Evolutionary conservation across 139 green algal genomes (phyloP).

Genomic region (Tetraselmis chui): DNA sequence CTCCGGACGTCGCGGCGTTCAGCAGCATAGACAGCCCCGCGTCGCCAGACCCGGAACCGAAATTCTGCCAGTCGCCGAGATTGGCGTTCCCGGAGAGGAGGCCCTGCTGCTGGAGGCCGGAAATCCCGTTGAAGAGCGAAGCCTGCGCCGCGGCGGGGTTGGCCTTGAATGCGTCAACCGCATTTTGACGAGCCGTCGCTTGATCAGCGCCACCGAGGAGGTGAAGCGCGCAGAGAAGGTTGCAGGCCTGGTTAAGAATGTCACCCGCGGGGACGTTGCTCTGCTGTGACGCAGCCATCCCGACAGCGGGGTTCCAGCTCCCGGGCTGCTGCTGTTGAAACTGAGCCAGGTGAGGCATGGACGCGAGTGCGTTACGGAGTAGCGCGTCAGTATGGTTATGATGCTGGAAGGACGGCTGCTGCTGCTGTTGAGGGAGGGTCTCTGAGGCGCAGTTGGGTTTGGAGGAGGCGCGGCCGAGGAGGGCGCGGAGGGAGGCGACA

Average conservation of each 20-base stretch:
- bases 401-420: not conserved
- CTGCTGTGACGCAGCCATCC: not conserved
- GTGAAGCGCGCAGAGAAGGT: not conserved
- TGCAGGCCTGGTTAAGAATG: not conserved
- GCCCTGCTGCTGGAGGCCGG: not conserved
- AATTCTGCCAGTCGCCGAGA: not conserved
- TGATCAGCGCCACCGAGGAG: not conserved
- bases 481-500: not conserved
- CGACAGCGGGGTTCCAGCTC: not conserved
- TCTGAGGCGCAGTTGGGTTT: not conserved
- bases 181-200: not conserved
- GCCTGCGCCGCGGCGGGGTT: not conserved
- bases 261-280: not conserved
- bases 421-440: not conserved
- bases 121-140: not conserved
- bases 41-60: not conserved
- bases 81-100: not conserved
- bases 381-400: not conserved
- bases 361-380: not conserved
- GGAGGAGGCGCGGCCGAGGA: not conserved
- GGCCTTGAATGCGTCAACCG: not conserved
- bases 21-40: not conserved
- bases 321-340: not conserved
- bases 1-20: not conserved
- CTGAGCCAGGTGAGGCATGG: not conserved